phyloP scores from a whole-genome alignment of 2,329 filamentous ascomycete genomes.

The Paradendryphiella salina region DNA sequence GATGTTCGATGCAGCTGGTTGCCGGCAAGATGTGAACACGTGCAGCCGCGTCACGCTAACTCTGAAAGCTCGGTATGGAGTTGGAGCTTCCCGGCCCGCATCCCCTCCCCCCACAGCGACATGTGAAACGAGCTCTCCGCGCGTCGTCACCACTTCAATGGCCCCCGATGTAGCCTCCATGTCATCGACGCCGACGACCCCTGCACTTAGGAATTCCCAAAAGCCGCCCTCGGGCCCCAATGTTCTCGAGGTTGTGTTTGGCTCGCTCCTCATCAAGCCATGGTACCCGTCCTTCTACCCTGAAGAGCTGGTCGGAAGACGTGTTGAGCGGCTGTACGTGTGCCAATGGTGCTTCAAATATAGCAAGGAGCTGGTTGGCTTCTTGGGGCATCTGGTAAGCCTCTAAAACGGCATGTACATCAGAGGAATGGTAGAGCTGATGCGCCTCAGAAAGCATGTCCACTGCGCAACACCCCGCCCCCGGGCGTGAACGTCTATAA shows the following conservation, averaged over 20 bases:
- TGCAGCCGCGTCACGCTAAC: constrained; percentile 7
- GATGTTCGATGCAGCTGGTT: not conserved
- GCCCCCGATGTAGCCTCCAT: constrained; percentile 26
- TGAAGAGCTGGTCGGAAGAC: constrained; percentile 60
- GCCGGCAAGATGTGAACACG: not conserved
- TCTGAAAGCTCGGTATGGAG: not conserved
- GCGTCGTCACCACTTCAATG: constrained; percentile 23
- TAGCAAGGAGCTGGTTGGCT: constrained; percentile 59
- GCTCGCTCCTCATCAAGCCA: constrained; percentile 79
- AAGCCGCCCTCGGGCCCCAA: constrained; percentile 64
- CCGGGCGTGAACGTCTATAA: constrained; percentile 78
- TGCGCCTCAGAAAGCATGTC: constrained; percentile 49
- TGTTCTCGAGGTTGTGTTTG: constrained; percentile 83
- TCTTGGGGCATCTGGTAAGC: constrained; percentile 50
- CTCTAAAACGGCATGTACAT: not conserved
- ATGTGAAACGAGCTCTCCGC: constrained; percentile 7
- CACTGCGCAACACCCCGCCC: constrained; percentile 48
- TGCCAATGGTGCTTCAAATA: constrained; percentile 97
- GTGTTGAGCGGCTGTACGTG: constrained; percentile 68
- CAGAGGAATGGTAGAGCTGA: constrained; percentile 1
- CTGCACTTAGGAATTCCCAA: constrained; percentile 16
- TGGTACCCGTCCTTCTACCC: constrained; percentile 93
- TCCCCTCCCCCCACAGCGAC: constrained; percentile 11
- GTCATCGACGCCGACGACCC: constrained; percentile 21
- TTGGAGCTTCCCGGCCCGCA: not conserved